Evolutionary conservation across 495 filamentous ascomycete species (phyloP), one percentile per base, ranked within the genome.

Genomic region (Tuber brumale): DNA sequence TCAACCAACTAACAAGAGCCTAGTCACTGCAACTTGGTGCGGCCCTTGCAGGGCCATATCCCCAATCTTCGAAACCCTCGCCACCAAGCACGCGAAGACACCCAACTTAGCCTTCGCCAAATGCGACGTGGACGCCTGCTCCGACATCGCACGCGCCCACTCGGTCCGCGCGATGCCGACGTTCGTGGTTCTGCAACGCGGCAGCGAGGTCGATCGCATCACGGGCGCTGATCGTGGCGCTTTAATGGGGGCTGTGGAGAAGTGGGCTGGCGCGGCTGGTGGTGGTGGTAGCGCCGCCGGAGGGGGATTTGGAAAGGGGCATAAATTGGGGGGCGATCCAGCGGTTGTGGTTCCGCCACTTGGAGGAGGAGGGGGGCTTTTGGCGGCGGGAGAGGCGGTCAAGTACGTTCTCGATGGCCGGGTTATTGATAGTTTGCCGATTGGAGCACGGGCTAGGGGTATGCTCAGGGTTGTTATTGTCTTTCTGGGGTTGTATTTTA

Each of bases 111-210:
- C 85, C 43, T 91, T 91, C 77, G 86, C 84, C 66, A 90, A 90
- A 81, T 87, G 89, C 75, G 85, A 91, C 84, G 87, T 90, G 39
- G 89, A 90, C 78, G 76, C 77, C 44, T 85, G 85, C 66, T 83
- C 85, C 76, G 88, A 88, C 31, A 79, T 88, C 45, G 86, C 89
- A 12, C 48, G 82, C 31, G 76, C 81, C 61, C 87, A 87, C 76
- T 83, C 83, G 69, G 82, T 91, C 48, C 81, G 81, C 73, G 85
- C 87, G 83, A 90, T 93, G 88, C 94, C 94, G 0, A 93, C 92
- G 61, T 96, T 97, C 86, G 85, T 97, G 73, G 89, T 96, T 80
- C 92, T 97, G 86, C 91, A 94, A 84, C 89, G 89, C 80, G 90
- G 92, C 76, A 86, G 88, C 75, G 89, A 92, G 72, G 88, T 89